phyloP scores from a whole-genome alignment of 2,329 filamentous ascomycete genomes.

The Ophiostoma perfectum region DNA sequence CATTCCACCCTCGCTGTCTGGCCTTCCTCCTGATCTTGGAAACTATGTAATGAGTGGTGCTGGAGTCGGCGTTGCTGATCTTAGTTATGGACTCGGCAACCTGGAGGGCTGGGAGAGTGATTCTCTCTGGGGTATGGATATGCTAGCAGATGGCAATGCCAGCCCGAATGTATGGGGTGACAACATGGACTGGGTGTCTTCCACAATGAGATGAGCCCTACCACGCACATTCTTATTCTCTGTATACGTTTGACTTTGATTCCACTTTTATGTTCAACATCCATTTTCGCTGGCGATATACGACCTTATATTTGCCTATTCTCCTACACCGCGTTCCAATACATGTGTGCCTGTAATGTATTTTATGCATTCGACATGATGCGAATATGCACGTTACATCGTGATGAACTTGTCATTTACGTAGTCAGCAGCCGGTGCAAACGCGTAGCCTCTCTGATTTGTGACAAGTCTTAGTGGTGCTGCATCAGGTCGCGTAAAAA shows the following conservation, averaged over 20 bases:
- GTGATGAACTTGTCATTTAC: neutral
- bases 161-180: constrained; percentile 28
- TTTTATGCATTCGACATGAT: no score
- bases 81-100: constrained; percentile 15
- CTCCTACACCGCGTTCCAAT: no score
- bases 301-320: no score
- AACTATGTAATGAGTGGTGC: constrained; percentile 9
- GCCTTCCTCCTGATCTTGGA: constrained; percentile 15
- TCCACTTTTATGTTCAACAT: neutral
- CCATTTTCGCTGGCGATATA: no score
- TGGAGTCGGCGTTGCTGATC: constrained; percentile 9
- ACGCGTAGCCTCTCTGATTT: neutral
- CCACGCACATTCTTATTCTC: neutral
- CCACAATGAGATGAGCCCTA: neutral
- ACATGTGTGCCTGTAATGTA: no score
- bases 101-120: constrained; percentile 23
- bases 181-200: constrained; percentile 22
- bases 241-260: neutral
- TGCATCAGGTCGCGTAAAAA: neutral
- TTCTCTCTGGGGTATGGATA: constrained; percentile 25
- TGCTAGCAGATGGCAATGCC: constrained; percentile 24
- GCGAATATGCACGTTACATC: neutral
- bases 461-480: neutral
- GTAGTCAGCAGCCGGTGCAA: neutral
- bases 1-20: neutral